A percentile compares a stretch with the other conserved stretches of the same genome.
phyloP scores from a whole-genome alignment of 352 stramenopile genomes.

The Globisporangium takayamanum region DNA sequence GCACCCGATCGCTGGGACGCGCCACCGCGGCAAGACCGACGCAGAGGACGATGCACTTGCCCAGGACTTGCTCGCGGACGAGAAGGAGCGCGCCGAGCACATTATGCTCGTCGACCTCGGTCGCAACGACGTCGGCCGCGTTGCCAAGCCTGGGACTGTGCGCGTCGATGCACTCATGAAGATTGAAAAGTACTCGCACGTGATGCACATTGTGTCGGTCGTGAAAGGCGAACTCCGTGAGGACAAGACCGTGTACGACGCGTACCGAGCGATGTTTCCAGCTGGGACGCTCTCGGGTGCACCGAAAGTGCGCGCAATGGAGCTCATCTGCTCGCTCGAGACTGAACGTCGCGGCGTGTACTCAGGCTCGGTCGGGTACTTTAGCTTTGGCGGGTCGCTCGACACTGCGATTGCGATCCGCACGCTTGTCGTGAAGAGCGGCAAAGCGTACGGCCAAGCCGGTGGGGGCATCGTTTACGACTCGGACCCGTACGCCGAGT shows the following conservation, averaged over 20 bases:
- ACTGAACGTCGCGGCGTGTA: slow-evolving; percentile 80
- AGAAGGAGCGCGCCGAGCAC: slow-evolving; percentile 89
- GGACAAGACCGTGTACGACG: slow-evolving; percentile 83
- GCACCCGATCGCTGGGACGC: slow-evolving; percentile 86
- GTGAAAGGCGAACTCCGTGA: slow-evolving; percentile 77
- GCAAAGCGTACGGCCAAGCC: slow-evolving; percentile 78
- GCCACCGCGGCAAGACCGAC: slow-evolving; percentile 77
- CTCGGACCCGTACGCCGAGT: slow-evolving; percentile 81
- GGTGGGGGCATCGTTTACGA: slow-evolving; percentile 88
- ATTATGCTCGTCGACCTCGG: slow-evolving; percentile 91
- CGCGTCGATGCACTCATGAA: slow-evolving; percentile 85
- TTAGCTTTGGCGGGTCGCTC: slow-evolving; percentile 81
- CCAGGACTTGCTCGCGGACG: slow-evolving; percentile 71
- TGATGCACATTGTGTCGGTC: slow-evolving; percentile 90
- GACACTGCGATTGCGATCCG: slow-evolving; percentile 88
- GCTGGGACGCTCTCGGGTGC: slow-evolving; percentile 84
- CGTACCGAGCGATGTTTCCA: slow-evolving; percentile 86
- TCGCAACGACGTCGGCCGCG: slow-evolving; percentile 86
- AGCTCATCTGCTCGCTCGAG: slow-evolving; percentile 84
- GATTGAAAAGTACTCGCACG: slow-evolving; percentile 90
- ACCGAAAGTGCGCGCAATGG: slow-evolving; percentile 87
- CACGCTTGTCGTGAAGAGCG: slow-evolving; percentile 79
- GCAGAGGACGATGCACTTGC: slow-evolving; percentile 79
- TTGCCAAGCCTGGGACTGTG: slow-evolving; percentile 75
- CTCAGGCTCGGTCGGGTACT: slow-evolving; percentile 83